These are phyloP conservation scores for Naganishia randhawae DNA, from an alignment of 768 basidiomycete genomes.

Conservation along the genomic window DNA sequence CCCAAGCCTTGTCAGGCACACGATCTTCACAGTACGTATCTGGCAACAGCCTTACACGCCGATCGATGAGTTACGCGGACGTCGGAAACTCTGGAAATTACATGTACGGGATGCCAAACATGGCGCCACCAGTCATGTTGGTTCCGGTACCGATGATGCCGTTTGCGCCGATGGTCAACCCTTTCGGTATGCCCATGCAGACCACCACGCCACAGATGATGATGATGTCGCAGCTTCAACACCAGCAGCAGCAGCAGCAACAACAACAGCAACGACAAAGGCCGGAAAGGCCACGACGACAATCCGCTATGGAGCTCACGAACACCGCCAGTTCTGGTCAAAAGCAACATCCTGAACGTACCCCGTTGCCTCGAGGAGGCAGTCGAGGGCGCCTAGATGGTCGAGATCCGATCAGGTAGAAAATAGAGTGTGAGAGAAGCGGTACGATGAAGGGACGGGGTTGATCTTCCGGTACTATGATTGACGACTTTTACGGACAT, in stretches of 20 bases:
- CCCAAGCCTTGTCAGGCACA: neutral
- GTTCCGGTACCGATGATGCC: conserved; percentile 9
- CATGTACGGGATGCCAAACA: conserved; percentile 11
- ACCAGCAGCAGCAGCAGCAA: neutral
- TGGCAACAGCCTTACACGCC: neutral
- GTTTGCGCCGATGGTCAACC: conserved; percentile 5
- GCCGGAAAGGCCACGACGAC: neutral
- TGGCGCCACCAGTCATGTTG: neutral
- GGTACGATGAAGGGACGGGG: neutral
- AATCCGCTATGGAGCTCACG: neutral
- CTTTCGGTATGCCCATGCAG: conserved; percentile 13
- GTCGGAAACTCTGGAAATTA: neutral
- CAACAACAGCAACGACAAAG: neutral
- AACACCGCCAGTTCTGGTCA: neutral
- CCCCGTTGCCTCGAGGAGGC: neutral
- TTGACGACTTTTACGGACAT: conserved; percentile 6
- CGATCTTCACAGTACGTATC: neutral
- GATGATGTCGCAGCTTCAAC: conserved; percentile 4
- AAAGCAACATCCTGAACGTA: neutral
- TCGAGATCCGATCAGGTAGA: neutral
- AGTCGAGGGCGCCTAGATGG: neutral
- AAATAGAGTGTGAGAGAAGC: neutral
- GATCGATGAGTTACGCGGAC: conserved; percentile 12
- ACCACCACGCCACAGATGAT: neutral
- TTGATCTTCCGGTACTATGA: too few relatives aligned